Conservation (phyloP, 2,329 filamentous ascomycete species). For the Myrmaecium sp. region DNA sequence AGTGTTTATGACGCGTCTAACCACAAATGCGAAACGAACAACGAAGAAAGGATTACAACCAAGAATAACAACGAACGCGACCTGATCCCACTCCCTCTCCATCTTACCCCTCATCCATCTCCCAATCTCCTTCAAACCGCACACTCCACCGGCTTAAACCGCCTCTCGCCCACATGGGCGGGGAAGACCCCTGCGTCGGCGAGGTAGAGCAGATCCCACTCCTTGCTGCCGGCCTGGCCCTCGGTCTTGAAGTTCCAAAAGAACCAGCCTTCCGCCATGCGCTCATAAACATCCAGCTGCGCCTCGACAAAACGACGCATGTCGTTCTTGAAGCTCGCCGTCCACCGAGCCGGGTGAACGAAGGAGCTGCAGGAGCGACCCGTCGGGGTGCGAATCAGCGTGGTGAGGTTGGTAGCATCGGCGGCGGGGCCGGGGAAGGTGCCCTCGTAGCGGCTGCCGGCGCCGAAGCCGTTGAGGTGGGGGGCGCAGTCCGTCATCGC, state of each 20-base stretch:
- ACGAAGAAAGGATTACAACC: too few relatives aligned
- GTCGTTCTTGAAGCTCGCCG: conserved; percentile 19
- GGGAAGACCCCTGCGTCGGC: background rate
- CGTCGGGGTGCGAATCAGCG: background rate
- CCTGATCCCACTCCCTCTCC: too few relatives aligned
- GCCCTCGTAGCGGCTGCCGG: conserved; percentile 24
- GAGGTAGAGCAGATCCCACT: background rate
- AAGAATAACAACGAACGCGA: too few relatives aligned
- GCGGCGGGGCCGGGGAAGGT: conserved; percentile 10
- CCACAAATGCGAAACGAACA: too few relatives aligned
- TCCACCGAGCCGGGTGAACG: conserved; percentile 13
- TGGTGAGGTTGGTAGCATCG: background rate
- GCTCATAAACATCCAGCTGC: conserved; percentile 27
- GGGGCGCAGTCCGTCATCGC: conserved; percentile 1
- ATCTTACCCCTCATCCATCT: too few relatives aligned
- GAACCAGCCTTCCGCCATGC: conserved; percentile 23
- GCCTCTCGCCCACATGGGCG: too few relatives aligned
- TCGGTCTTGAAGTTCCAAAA: conserved; percentile 24
- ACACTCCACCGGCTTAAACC: too few relatives aligned
- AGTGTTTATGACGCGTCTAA: too few relatives aligned
- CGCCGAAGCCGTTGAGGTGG: conserved; percentile 23
- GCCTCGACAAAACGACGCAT: conserved; percentile 26
- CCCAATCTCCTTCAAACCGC: too few relatives aligned
- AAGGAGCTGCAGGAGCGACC: conserved; percentile 16
- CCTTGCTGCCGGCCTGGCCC: too few relatives aligned